Conservation (phyloP, 2,329 filamentous ascomycete species). For the Ilyonectria mors-panacis region DNA sequence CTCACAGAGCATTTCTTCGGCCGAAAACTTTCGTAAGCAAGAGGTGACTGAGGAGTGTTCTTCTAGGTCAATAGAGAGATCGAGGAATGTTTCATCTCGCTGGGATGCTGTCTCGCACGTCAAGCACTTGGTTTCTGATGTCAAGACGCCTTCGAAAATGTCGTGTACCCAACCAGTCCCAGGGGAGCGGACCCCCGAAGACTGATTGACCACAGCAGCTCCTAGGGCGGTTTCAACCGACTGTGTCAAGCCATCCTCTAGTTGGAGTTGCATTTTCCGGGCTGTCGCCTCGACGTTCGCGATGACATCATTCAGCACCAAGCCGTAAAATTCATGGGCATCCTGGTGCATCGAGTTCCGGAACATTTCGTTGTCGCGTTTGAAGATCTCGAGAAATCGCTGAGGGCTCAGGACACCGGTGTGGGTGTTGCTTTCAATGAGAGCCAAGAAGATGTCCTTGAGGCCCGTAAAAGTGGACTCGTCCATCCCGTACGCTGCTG, state of each 20-base stretch:
- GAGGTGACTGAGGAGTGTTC: constrained; percentile 97
- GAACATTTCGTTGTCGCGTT: constrained; percentile 97
- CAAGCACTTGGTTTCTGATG: constrained; percentile 95
- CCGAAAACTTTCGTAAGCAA: constrained; percentile 94
- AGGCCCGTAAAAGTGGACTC: constrained; percentile 95
- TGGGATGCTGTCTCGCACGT: constrained; percentile 97
- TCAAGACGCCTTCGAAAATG: constrained; percentile 94
- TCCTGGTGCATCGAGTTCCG: constrained; percentile 98
- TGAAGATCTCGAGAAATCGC: constrained; percentile 93
- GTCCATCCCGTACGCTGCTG: constrained; percentile 88
- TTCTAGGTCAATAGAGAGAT: constrained; percentile 95
- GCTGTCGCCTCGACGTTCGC: constrained; percentile 93
- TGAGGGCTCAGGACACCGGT: constrained; percentile 94
- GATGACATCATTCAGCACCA: constrained; percentile 96
- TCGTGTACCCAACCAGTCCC: constrained; percentile 94
- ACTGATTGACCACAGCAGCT: constrained; percentile 53
- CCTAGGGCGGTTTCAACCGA: constrained; percentile 62
- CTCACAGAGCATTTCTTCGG: constrained; percentile 98
- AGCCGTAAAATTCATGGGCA: constrained; percentile 95
- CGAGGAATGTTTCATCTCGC: constrained; percentile 94
- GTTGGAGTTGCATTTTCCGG: constrained; percentile 67
- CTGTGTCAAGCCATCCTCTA: constrained; percentile 63
- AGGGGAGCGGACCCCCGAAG: constrained; percentile 66
- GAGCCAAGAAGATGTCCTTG: constrained; percentile 95
- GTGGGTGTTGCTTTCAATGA: constrained; percentile 84